Conservation (phyloP, 2,329 filamentous ascomycete genomes). For the Aspergillus latus region DNA sequence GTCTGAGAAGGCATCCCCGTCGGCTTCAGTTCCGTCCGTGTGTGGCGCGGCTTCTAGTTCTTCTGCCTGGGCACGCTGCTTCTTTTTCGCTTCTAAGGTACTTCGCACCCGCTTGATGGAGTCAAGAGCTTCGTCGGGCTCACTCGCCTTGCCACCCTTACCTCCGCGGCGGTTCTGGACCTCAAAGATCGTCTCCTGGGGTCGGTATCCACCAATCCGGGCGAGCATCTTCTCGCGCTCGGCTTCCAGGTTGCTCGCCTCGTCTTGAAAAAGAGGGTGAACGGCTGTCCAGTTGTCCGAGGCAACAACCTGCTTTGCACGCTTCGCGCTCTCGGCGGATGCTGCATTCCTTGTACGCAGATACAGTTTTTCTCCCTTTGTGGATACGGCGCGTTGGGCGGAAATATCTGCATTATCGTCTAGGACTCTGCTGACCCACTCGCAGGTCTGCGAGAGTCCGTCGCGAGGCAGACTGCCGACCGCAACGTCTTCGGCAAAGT, state of each 20-base stretch:
- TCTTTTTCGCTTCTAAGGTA: slow-evolving; percentile 44
- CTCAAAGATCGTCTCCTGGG: slow-evolving; percentile 95
- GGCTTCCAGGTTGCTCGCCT: slow-evolving; percentile 61
- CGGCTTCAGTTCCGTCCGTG: slow-evolving; percentile 27
- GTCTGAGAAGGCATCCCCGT: slow-evolving; percentile 38
- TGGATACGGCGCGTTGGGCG: slow-evolving; percentile 69
- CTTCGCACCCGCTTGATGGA: slow-evolving; percentile 47
- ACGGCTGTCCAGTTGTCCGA: slow-evolving; percentile 70
- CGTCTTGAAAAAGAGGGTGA: slow-evolving; percentile 76
- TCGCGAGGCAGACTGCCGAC: slow-evolving; percentile 74
- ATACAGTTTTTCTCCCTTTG: slow-evolving; percentile 91
- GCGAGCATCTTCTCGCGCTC: slow-evolving; percentile 84
- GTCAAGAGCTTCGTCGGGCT: slow-evolving; percentile 65
- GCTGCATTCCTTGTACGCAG: slow-evolving; percentile 86
- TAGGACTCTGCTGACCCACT: slow-evolving; percentile 80
- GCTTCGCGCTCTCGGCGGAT: slow-evolving; percentile 83
- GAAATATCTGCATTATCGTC: slow-evolving; percentile 72
- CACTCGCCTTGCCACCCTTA: slow-evolving; percentile 60
- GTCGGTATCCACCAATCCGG: slow-evolving; percentile 82
- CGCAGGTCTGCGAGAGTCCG: slow-evolving; percentile 70
- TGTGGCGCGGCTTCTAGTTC: slow-evolving; percentile 14
- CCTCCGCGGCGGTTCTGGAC: slow-evolving; percentile 75
- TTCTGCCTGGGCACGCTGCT: slow-evolving; percentile 35
- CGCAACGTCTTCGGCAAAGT: slow-evolving; percentile 79
- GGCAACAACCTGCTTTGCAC: slow-evolving; percentile 73